These are phyloP conservation scores for Exophiala sp. DNA, from an alignment of 2,329 filamentous ascomycete genomes.

Conservation along the genomic window DNA sequence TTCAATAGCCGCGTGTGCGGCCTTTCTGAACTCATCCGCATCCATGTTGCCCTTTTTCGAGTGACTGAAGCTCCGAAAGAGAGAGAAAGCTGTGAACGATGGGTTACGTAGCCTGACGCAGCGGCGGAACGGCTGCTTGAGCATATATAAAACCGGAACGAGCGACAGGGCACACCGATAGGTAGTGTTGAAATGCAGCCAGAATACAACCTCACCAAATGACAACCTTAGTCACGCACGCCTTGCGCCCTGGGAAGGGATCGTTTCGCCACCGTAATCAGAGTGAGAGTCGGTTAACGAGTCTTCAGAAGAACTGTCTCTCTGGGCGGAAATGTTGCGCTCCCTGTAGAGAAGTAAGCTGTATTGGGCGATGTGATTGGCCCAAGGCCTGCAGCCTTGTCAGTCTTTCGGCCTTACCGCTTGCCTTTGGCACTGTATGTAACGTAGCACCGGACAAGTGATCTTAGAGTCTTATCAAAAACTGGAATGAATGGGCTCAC, in stretches of 20 bases:
- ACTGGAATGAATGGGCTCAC: neutral
- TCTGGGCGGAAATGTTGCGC: neutral
- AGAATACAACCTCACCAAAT: too few species aligned
- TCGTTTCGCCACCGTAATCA: too few species aligned
- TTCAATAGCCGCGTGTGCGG: conserved; percentile 71
- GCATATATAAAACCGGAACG: neutral
- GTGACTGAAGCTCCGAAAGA: neutral
- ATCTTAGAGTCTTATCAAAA: too few species aligned
- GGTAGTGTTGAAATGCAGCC: too few species aligned
- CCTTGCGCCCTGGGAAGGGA: too few species aligned
- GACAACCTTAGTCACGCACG: too few species aligned
- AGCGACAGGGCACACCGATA: too few species aligned
- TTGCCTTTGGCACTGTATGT: too few species aligned
- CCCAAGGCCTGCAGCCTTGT: neutral
- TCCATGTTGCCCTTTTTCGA: conserved; percentile 55
- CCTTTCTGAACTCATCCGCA: conserved; percentile 67
- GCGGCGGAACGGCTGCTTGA: neutral
- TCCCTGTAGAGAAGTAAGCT: neutral
- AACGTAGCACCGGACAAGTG: too few species aligned
- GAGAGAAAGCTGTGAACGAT: neutral
- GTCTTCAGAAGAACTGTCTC: neutral
- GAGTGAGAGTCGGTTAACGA: too few species aligned
- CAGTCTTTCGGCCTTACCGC: too few species aligned
- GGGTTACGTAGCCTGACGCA: neutral
- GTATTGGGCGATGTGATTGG: neutral